Evolutionary conservation across 768 basidiomycete species (phyloP).

Genomic region (Tricholoma flavovirens): DNA sequence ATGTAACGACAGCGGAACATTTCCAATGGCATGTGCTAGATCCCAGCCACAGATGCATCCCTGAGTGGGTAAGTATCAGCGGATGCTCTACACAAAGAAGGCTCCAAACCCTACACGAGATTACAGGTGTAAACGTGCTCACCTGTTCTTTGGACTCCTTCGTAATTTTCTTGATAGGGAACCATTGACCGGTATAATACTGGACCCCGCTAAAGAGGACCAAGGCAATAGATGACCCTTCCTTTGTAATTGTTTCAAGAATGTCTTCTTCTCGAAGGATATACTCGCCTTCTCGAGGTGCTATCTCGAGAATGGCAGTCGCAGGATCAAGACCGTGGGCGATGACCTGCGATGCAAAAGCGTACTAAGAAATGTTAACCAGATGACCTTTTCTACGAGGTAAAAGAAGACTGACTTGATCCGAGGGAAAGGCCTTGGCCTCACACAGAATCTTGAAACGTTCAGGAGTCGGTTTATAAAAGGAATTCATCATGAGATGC

Average conservation of each 20-base stretch:
- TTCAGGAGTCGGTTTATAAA: conserved; percentile 82
- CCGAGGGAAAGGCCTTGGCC: conserved; percentile 91
- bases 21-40: conserved; percentile 92
- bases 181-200: conserved; percentile 95
- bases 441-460: conserved; percentile 96
- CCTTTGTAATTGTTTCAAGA: conserved; percentile 60
- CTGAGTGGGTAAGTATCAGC: conserved; percentile 36
- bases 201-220: conserved; percentile 93
- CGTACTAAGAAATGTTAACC: conserved; percentile 60
- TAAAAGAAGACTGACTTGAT: conserved; percentile 58
- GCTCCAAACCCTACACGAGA: conserved; percentile 5
- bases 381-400: conserved; percentile 12
- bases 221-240: conserved; percentile 77
- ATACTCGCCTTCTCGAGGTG: conserved; percentile 79
- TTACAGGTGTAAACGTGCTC: conserved; percentile 11
- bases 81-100: neutral
- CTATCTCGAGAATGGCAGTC: conserved; percentile 70
- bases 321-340: conserved; percentile 74
- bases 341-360: conserved; percentile 86
- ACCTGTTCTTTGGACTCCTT: conserved; percentile 81
- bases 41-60: conserved; percentile 96
- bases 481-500: conserved; percentile 90
- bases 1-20: conserved; percentile 83
- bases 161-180: conserved; percentile 83
- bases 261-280: conserved; percentile 88